Percentiles rank a stretch among this genome's conserved stretches.
phyloP scores from a whole-genome alignment of 495 filamentous ascomycete genomes.

The Penicillium atrosanguineum region DNA sequence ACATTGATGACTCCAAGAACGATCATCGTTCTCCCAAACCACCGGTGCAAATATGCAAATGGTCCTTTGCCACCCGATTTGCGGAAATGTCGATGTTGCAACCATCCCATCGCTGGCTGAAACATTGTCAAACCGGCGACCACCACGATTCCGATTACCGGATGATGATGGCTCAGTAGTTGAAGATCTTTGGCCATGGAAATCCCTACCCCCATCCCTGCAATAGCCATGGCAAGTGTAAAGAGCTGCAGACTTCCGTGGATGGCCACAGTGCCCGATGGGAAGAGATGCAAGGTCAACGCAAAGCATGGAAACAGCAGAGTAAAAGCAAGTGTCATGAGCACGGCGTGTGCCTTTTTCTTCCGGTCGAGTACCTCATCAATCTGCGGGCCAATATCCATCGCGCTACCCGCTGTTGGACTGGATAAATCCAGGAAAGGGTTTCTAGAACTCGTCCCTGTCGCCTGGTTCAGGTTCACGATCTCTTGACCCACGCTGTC shows the following conservation, averaged over 20 bases:
- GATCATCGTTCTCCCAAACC: constrained; percentile 65
- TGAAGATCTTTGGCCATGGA: constrained; percentile 36
- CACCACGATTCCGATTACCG: constrained; percentile 57
- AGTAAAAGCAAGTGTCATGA: constrained; percentile 42
- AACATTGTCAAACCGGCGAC: constrained; percentile 56
- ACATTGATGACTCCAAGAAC: constrained; percentile 67
- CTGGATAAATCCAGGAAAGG: constrained; percentile 46
- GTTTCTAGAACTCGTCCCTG: constrained; percentile 48
- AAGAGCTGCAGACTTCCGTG: constrained; percentile 61
- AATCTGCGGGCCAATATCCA: neutral
- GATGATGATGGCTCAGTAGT: constrained; percentile 30
- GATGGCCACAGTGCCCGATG: constrained; percentile 35
- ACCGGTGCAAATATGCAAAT: constrained; percentile 62
- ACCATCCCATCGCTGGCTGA: constrained; percentile 63
- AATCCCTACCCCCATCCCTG: constrained; percentile 62
- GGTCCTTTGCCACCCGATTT: constrained; percentile 48
- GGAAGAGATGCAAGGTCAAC: constrained; percentile 42
- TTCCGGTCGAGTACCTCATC: constrained; percentile 17
- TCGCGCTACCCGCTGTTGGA: neutral
- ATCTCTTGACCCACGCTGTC: constrained; percentile 27
- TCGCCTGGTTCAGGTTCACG: constrained; percentile 18
- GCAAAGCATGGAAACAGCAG: constrained; percentile 54
- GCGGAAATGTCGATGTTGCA: constrained; percentile 59
- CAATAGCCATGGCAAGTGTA: constrained; percentile 52
- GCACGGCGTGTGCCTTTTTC: constrained; percentile 39